Evolutionary conservation across 164 flowering plant genomes (phyloP).

Genomic region (Annona cherimola): DNA sequence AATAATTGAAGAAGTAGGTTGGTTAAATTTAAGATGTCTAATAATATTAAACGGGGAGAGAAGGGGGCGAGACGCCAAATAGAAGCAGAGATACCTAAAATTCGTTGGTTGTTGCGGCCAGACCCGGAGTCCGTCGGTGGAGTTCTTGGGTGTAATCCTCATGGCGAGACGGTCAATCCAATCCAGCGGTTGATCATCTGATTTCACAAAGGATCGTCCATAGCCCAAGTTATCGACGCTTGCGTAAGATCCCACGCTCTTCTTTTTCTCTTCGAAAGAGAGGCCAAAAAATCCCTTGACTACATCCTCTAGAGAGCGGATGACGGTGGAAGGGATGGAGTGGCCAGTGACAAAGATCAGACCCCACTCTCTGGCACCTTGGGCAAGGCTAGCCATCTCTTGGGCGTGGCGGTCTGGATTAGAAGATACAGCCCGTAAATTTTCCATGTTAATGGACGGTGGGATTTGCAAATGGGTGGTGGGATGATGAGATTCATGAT

Average conservation of each 20-base stretch:
- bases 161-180: conserved; percentile 1
- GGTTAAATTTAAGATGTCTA: background rate
- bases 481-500: background rate
- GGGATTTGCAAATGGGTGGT: background rate
- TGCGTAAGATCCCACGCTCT: conserved; percentile 1
- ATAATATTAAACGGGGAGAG: background rate
- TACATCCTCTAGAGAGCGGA: background rate
- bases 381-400: background rate
- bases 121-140: background rate
- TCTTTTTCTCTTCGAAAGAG: conserved; percentile 3
- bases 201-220: conserved; percentile 2
- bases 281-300: conserved; percentile 3
- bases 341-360: background rate
- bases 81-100: background rate
- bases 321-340: background rate
- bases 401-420: background rate
- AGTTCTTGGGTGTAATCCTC: background rate
- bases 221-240: conserved; percentile 3
- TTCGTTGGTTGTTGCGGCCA: background rate
- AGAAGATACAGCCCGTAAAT: background rate
- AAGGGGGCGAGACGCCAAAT: background rate
- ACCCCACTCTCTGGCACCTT: conserved; percentile 4
- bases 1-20: background rate
- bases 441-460: background rate
- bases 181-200: conserved; percentile 5